Percentiles rank a stretch among this genome's conserved stretches.
phyloP scores from a whole-genome alignment of 1,284 basidiomycete species.

The Gymnopus androsaceus region DNA sequence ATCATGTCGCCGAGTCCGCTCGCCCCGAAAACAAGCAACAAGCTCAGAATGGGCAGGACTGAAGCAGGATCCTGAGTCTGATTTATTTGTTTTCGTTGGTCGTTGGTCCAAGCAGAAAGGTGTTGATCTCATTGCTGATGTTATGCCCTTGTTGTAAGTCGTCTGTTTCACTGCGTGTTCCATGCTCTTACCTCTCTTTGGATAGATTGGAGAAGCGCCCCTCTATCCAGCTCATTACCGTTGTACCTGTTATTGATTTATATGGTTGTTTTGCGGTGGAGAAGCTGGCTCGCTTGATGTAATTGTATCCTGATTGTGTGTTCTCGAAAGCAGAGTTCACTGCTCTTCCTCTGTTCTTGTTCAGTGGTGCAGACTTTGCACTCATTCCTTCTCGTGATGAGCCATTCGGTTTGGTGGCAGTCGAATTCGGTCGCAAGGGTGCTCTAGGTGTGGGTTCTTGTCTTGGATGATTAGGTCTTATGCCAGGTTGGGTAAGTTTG shows the following conservation, averaged over 20 bases:
- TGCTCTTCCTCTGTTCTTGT: constrained; percentile 87
- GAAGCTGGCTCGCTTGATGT: constrained; percentile 89
- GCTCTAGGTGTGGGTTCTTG: constrained; percentile 92
- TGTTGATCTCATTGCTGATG: constrained; percentile 91
- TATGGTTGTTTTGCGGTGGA: constrained; percentile 94
- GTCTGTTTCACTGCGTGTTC: constrained; percentile 12
- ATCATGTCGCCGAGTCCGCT: constrained; percentile 80
- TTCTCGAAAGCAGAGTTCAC: constrained; percentile 95
- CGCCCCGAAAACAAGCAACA: constrained; percentile 88
- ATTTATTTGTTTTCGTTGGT: constrained; percentile 92
- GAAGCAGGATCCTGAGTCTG: constrained; percentile 85
- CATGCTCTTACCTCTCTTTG: constrained; percentile 19
- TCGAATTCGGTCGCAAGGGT: constrained; percentile 94
- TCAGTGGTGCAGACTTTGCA: constrained; percentile 92
- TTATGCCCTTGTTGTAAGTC: constrained; percentile 82
- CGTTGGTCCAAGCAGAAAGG: constrained; percentile 97
- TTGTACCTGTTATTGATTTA: constrained; percentile 91
- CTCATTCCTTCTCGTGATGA: constrained; percentile 93
- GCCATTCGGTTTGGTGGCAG: constrained; percentile 91
- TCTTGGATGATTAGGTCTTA: constrained; percentile 89
- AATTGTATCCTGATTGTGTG: constrained; percentile 90
- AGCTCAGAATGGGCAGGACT: constrained; percentile 92
- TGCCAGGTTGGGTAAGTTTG: constrained; percentile 86
- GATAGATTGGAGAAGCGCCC: constrained; percentile 80
- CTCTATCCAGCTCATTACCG: constrained; percentile 82